Conservation (phyloP, 352 stramenopile genomes). For the Phytopythium boreale region DNA sequence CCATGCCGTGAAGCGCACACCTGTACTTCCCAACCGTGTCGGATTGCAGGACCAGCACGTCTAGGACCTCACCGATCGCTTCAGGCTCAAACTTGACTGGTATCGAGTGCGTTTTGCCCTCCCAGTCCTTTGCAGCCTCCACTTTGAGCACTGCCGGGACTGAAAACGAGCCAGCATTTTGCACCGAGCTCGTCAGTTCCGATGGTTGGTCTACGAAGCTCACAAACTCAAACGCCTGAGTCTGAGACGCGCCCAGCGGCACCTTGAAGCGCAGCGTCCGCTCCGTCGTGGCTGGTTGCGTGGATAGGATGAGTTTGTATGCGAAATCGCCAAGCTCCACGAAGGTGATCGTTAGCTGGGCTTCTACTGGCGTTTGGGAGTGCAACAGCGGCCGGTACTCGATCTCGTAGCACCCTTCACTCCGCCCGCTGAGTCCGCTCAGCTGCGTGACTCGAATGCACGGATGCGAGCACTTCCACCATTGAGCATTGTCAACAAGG, state of each 20-base stretch:
- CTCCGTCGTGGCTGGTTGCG: constrained; percentile 66
- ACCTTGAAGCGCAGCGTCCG: constrained; percentile 81
- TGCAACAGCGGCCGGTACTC: constrained; percentile 87
- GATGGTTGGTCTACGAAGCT: constrained; percentile 34
- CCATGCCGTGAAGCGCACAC: constrained; percentile 77
- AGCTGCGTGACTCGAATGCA: constrained; percentile 71
- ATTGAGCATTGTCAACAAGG: constrained; percentile 58
- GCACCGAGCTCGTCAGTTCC: constrained; percentile 59
- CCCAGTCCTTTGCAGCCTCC: constrained; percentile 62
- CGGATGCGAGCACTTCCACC: constrained; percentile 83
- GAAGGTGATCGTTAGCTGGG: constrained; percentile 69
- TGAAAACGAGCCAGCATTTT: constrained; percentile 67
- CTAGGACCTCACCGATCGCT: constrained; percentile 78
- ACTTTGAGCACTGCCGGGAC: constrained; percentile 46
- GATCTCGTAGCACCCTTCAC: constrained; percentile 87
- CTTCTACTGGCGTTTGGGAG: constrained; percentile 35
- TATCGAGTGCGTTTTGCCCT: constrained; percentile 60
- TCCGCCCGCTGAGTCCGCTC: constrained; percentile 55
- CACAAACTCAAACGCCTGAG: constrained; percentile 79
- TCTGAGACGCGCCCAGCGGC: constrained; percentile 71
- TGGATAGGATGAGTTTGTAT: constrained; percentile 78
- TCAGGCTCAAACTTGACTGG: constrained; percentile 88
- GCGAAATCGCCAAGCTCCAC: constrained; percentile 86
- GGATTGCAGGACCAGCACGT: constrained; percentile 69
- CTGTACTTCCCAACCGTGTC: constrained; percentile 78